Percentiles rank a stretch among this genome's conserved stretches.
Conservation (phyloP, 139 green algal species). For the Ostreobium quekettii region DNA sequence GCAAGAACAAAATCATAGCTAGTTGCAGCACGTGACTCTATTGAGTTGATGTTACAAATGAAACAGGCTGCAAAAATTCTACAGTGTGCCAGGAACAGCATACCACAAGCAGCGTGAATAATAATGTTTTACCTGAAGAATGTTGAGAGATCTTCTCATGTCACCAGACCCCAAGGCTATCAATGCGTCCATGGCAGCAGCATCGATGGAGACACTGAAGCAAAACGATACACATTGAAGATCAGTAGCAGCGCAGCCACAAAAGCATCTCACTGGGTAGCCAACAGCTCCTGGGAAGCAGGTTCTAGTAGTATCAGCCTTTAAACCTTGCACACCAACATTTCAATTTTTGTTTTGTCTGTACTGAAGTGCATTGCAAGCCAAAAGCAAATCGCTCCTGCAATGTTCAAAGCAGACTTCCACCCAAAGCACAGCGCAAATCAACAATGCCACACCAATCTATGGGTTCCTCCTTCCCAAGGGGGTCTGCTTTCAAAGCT, state of each 20-base stretch:
- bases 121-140: slow-evolving; percentile 81
- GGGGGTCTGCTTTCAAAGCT: too few species aligned
- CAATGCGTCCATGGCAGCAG: slow-evolving; percentile 71
- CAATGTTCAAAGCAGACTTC: too few species aligned
- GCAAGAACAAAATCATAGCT: background rate
- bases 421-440: too few species aligned
- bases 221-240: slow-evolving; percentile 37
- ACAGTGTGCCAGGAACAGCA: background rate
- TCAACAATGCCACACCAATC: too few species aligned
- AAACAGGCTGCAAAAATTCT: slow-evolving; percentile 5
- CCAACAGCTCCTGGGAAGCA: background rate
- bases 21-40: background rate
- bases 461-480: too few species aligned
- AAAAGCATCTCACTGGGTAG: background rate
- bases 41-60: slow-evolving; percentile 9
- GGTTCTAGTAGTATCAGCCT: background rate
- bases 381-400: too few species aligned
- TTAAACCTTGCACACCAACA: background rate
- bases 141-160: slow-evolving; percentile 94
- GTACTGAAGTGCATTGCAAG: too few species aligned
- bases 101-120: too few species aligned
- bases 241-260: background rate
- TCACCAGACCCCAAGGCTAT: slow-evolving; percentile 74
- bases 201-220: too few species aligned
- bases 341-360: too few species aligned